phyloP scores from a whole-genome alignment of 106 monocot species.

The Phalaenopsis aphrodite region DNA sequence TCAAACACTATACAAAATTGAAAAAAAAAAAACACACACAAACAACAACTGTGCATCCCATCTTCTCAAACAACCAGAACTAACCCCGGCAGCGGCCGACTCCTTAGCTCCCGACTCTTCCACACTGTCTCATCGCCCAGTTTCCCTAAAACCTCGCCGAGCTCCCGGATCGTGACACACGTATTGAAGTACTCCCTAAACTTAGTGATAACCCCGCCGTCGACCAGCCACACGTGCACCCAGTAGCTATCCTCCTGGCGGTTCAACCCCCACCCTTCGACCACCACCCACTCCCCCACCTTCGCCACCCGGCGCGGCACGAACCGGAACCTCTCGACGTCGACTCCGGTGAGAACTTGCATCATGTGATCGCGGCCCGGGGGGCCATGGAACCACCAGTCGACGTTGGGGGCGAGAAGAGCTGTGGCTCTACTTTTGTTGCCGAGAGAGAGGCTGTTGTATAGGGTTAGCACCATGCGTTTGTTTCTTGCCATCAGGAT shows the following conservation, averaged over 20 bases:
- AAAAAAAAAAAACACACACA: too few relatives aligned
- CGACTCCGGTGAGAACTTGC: constrained; percentile 25
- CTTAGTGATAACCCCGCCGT: constrained; percentile 31
- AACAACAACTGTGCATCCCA: neutral
- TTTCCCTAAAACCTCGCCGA: neutral
- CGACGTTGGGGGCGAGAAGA: constrained; percentile 29
- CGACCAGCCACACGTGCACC: constrained; percentile 43
- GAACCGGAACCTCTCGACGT: constrained; percentile 16
- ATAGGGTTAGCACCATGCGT: constrained; percentile 18
- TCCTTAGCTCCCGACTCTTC: constrained; percentile 10
- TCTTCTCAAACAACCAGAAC: constrained; percentile 12
- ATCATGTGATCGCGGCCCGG: constrained; percentile 38
- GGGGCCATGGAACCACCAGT: constrained; percentile 52
- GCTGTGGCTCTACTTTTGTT: constrained; percentile 13
- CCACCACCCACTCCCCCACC: constrained; percentile 34
- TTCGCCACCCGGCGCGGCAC: constrained; percentile 16
- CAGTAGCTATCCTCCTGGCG: constrained; percentile 27
- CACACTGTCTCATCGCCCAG: constrained; percentile 4
- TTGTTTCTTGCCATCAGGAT: too few relatives aligned
- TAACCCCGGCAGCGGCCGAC: constrained; percentile 22
- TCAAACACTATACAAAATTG: too few relatives aligned
- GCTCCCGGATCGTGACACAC: constrained; percentile 22
- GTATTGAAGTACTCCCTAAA: constrained; percentile 52
- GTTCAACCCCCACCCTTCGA: constrained; percentile 25
- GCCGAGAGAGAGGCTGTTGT: constrained; percentile 17